Evolutionary conservation across 2,329 filamentous ascomycete species (phyloP).

Genomic region (Alternaria brassicicola): DNA sequence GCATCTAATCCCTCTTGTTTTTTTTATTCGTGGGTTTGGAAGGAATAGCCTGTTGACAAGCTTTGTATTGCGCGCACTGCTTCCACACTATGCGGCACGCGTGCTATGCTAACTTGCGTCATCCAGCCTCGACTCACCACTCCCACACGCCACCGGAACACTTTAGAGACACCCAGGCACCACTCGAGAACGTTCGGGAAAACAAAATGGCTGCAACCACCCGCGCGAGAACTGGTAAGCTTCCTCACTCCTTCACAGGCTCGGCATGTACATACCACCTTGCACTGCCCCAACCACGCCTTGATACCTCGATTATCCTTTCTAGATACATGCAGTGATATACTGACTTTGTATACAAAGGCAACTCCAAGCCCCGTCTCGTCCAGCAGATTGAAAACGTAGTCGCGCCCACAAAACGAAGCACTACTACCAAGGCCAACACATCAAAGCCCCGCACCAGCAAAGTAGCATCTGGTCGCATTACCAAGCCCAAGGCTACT

Average conservation of each 20-base stretch:
- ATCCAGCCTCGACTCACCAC: not conserved
- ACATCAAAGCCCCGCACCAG: slow-evolving; percentile 43
- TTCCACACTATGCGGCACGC: slow-evolving; percentile 2
- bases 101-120: not conserved
- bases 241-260: not conserved
- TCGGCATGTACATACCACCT: not conserved
- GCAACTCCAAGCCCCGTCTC: slow-evolving; percentile 58
- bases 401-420: slow-evolving; percentile 48
- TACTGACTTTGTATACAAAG: slow-evolving; percentile 1
- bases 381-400: slow-evolving; percentile 58
- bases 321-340: slow-evolving; percentile 42
- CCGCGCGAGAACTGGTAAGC: slow-evolving; percentile 43
- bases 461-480: slow-evolving; percentile 6
- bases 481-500: slow-evolving; percentile 46
- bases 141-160: not conserved
- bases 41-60: not conserved
- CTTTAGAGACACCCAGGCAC: not conserved
- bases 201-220: slow-evolving; percentile 30
- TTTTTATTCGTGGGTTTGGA: not conserved
- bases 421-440: slow-evolving; percentile 47
- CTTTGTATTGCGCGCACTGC: slow-evolving; percentile 1
- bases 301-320: not conserved
- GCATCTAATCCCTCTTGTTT: not conserved
- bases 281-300: not conserved
- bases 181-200: not conserved